Evolutionary conservation across 1,139 yeast species (phyloP).

Genomic region (Scheffersomyces stambukii): DNA sequence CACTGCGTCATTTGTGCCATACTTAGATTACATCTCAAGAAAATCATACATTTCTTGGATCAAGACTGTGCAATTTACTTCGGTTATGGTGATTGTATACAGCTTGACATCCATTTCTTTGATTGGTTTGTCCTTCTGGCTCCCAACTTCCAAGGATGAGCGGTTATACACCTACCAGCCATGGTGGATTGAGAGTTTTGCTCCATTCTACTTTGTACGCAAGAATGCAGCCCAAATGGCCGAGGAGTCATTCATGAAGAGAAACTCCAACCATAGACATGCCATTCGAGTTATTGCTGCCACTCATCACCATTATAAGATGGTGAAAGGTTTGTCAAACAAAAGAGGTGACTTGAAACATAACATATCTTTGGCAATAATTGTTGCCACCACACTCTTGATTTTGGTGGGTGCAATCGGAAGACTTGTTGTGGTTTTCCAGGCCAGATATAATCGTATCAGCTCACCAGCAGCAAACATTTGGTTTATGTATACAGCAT

Average conservation of each 20-base stretch:
- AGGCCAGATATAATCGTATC: slow-evolving; percentile 17
- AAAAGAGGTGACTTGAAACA: slow-evolving; percentile 37
- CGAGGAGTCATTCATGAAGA: slow-evolving; percentile 39
- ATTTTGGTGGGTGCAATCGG: slow-evolving; percentile 29
- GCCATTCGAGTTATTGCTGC: slow-evolving; percentile 44
- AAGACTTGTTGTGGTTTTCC: slow-evolving; percentile 31
- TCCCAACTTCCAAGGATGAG: slow-evolving; percentile 43
- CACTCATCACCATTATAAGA: slow-evolving; percentile 37
- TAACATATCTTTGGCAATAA: slow-evolving; percentile 30
- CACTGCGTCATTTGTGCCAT: slow-evolving; percentile 33
- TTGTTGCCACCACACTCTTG: slow-evolving; percentile 29
- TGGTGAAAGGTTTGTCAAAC: slow-evolving; percentile 39
- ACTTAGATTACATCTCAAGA: slow-evolving; percentile 24
- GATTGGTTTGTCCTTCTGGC: slow-evolving; percentile 35
- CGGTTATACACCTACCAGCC: slow-evolving; percentile 43
- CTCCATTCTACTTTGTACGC: slow-evolving; percentile 39
- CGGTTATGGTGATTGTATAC: slow-evolving; percentile 30
- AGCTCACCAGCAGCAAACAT: slow-evolving; percentile 20
- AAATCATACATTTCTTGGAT: slow-evolving; percentile 20
- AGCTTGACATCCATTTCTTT: slow-evolving; percentile 33
- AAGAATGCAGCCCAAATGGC: slow-evolving; percentile 37
- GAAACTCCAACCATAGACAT: slow-evolving; percentile 41
- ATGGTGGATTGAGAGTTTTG: slow-evolving; percentile 45
- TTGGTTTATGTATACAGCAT: slow-evolving; percentile 31
- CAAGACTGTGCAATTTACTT: slow-evolving; percentile 26